phyloP scores from a whole-genome alignment of 371 early-diverging fungal species.

The Zopfochytrium polystomum region DNA sequence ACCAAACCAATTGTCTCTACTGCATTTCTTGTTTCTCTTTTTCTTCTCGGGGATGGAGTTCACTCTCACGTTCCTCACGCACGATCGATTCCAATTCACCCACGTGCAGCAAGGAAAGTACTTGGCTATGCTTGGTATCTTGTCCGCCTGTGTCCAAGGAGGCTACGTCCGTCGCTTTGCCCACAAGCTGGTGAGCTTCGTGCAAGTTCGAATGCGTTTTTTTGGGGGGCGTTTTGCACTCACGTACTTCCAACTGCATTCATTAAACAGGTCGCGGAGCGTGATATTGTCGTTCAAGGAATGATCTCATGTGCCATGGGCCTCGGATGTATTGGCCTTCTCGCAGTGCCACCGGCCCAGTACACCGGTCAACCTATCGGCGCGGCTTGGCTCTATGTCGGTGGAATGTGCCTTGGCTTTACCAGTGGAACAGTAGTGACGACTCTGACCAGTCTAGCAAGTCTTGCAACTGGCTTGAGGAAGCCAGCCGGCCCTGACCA shows the following conservation, averaged over 20 bases:
- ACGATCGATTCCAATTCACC: constrained; percentile 80
- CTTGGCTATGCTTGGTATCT: constrained; percentile 82
- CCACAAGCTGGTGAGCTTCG: constrained; percentile 47
- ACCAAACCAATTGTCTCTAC: constrained; percentile 49
- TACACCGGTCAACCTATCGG: not conserved
- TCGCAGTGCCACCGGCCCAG: constrained; percentile 44
- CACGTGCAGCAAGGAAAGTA: constrained; percentile 88
- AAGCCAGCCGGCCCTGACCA: constrained; percentile 11
- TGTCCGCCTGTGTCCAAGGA: constrained; percentile 87
- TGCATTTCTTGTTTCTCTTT: constrained; percentile 86
- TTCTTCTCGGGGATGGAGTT: constrained; percentile 97
- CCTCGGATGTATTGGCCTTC: constrained; percentile 59
- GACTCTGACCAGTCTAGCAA: constrained; percentile 76
- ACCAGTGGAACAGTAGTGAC: constrained; percentile 93
- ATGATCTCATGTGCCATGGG: constrained; percentile 70
- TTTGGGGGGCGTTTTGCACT: no score
- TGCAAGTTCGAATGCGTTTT: no score
- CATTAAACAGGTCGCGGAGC: constrained; percentile 65
- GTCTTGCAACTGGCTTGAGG: constrained; percentile 46
- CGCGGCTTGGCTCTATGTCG: constrained; percentile 50
- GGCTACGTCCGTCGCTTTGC: constrained; percentile 83
- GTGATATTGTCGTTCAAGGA: constrained; percentile 72
- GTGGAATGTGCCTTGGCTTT: constrained; percentile 77
- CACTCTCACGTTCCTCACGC: constrained; percentile 92
- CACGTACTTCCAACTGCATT: no score